Conservation (phyloP, 495 filamentous ascomycete species). For the Sphaerosporella brunnea region DNA sequence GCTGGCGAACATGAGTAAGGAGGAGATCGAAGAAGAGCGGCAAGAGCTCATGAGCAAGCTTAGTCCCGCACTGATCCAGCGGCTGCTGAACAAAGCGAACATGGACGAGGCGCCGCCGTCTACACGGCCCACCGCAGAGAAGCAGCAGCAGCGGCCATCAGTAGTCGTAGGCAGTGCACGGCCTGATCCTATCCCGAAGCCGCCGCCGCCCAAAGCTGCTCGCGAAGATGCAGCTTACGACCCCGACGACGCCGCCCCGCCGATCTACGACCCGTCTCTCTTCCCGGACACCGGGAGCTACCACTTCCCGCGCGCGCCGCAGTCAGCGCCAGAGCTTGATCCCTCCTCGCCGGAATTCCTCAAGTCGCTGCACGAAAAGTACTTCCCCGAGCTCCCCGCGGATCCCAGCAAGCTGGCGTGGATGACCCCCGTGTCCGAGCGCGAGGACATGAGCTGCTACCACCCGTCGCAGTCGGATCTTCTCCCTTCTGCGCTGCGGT, state of each 20-base stretch:
- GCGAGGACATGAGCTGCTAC: slow-evolving; percentile 56
- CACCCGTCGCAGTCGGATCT: slow-evolving; percentile 55
- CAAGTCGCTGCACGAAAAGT: slow-evolving; percentile 64
- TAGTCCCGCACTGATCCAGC: slow-evolving; percentile 52
- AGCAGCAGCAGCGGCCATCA: background rate
- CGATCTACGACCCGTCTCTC: slow-evolving; percentile 6
- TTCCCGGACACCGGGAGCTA: slow-evolving; percentile 24
- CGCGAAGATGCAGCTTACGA: background rate
- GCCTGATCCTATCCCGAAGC: slow-evolving; percentile 5
- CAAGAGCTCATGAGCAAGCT: slow-evolving; percentile 54
- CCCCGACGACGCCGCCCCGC: slow-evolving; percentile 9
- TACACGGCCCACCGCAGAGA: background rate
- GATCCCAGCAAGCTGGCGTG: slow-evolving; percentile 77
- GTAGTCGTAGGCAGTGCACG: background rate
- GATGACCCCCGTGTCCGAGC: slow-evolving; percentile 52
- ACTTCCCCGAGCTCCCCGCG: slow-evolving; percentile 71
- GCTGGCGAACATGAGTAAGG: slow-evolving; percentile 59
- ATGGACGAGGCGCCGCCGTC: slow-evolving; percentile 10
- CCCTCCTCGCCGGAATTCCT: slow-evolving; percentile 70
- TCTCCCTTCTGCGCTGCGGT: slow-evolving; percentile 60
- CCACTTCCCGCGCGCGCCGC: slow-evolving; percentile 44
- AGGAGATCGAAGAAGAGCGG: slow-evolving; percentile 61
- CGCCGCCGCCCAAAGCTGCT: background rate
- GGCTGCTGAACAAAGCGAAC: slow-evolving; percentile 51
- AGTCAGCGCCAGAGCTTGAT: slow-evolving; percentile 43